Conservation (phyloP, 176 grass and related monocot species). For the Panicum miliaceum region DNA sequence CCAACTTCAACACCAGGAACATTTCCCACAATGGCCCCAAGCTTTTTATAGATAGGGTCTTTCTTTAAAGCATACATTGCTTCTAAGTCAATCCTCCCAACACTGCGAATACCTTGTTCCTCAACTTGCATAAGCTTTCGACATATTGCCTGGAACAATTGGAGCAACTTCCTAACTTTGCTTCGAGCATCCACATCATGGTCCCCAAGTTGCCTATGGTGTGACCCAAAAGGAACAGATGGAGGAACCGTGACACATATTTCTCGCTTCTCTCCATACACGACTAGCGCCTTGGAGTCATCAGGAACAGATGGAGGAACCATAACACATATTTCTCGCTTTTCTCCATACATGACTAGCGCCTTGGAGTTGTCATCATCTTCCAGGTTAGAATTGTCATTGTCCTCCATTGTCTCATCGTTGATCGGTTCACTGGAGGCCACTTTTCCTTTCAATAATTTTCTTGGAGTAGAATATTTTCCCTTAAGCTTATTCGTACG, state of each 20-base stretch:
- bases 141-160: constrained; percentile 46
- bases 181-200: constrained; percentile 44
- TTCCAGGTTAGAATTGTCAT: constrained; percentile 9
- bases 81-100: constrained; percentile 50
- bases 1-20: constrained; percentile 70
- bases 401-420: constrained; percentile 27
- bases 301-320: constrained; percentile 55
- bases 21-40: constrained; percentile 48
- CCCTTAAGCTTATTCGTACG: constrained; percentile 45
- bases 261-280: constrained; percentile 18
- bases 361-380: constrained; percentile 18
- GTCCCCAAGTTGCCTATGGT: constrained; percentile 8
- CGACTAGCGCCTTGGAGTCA: constrained; percentile 44
- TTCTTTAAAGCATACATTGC: constrained; percentile 45
- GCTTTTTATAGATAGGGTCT: constrained; percentile 45
- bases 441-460: neutral
- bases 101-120: constrained; percentile 41
- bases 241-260: constrained; percentile 51
- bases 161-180: constrained; percentile 61
- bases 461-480: neutral
- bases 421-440: neutral
- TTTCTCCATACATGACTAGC: constrained; percentile 36
- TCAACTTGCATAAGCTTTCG: constrained; percentile 64
- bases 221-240: constrained; percentile 40
- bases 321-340: constrained; percentile 32